These are phyloP conservation scores for Spiraea crenata DNA, from an alignment of 331 rosid genomes.

Conservation along the genomic window DNA sequence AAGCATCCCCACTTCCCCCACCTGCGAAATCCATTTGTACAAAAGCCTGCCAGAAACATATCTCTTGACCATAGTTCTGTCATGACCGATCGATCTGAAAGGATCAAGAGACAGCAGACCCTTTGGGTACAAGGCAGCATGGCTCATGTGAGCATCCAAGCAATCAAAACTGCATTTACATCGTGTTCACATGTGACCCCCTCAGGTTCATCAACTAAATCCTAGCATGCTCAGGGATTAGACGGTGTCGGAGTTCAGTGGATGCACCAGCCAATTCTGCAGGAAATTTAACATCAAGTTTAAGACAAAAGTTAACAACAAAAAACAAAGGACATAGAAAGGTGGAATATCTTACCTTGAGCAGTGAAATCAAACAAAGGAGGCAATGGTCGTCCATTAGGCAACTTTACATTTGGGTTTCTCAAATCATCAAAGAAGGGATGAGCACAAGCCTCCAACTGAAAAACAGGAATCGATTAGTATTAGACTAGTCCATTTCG, in stretches of 20 bases:
- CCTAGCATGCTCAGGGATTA: slow-evolving; percentile 80
- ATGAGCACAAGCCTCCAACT: slow-evolving; percentile 92
- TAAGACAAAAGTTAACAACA: background rate
- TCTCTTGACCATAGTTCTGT: background rate
- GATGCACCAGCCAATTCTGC: slow-evolving; percentile 82
- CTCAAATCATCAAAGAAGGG: slow-evolving; percentile 80
- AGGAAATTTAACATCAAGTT: slow-evolving; percentile 11
- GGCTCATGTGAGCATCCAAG: slow-evolving; percentile 35
- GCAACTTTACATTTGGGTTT: slow-evolving; percentile 61
- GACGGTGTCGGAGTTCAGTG: slow-evolving; percentile 76
- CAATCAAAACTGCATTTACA: slow-evolving; percentile 49
- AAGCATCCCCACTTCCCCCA: slow-evolving; percentile 35
- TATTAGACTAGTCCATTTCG: background rate
- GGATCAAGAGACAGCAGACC: slow-evolving; percentile 13
- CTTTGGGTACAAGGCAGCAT: slow-evolving; percentile 36
- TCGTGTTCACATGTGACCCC: slow-evolving; percentile 12
- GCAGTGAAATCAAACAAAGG: slow-evolving; percentile 80
- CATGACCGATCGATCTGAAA: slow-evolving; percentile 8
- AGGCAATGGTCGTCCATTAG: slow-evolving; percentile 69
- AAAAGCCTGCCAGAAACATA: slow-evolving; percentile 24
- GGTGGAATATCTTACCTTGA: slow-evolving; percentile 51
- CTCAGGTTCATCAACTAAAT: slow-evolving; percentile 17
- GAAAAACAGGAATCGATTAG: slow-evolving; percentile 19
- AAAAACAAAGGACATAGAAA: background rate
- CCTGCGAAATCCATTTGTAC: slow-evolving; percentile 6